Base-by-base conservation (phyloP, 2,329 filamentous ascomycete genomes). In the Coleophoma cylindrospora region DNA sequence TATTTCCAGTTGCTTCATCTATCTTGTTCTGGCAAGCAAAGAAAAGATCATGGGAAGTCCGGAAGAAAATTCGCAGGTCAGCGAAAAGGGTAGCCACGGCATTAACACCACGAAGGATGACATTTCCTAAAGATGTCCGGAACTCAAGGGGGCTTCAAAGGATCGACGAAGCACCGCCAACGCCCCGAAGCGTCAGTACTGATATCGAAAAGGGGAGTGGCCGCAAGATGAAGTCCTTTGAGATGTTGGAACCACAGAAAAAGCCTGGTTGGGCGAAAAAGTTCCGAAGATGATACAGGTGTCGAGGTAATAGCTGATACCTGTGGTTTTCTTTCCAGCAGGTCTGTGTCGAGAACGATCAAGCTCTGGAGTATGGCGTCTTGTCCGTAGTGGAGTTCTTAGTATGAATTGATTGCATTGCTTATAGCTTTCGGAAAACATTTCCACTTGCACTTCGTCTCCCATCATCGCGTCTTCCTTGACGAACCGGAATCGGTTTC, bases 1-100 rank as follows among this genome's bases (percentile, higher is more conserved):
- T 37, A 44, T 49, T 43, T 48, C 33, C 47, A 58, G 55, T 59
- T 49, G 55, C 52, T 19, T 59, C 52, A 43, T 38, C 57, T 87
- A 86, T 84, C 54, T 79, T 94, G 27, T 95, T 87, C 71, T 89
- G 85, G 66, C 66, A 92, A 36, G 87, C 89, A 49, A 94, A 94
- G 75, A 91, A 89, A 71, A 81, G 84, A 43, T 87, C 91, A 67
- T 94, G 89, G 89, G 87, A 84, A 57, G 74, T 94, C 57, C 81
- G 84, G 51, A 81, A 88, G 64, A 86, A 77, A 32, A 74, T 95
- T 50, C 79, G 84, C 49, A 81, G 80, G 56, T 91, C 87, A 1
- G 81, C 82, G 33, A 76, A 74, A 54, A 81, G 74, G 61, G 80
- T 86, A 27, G 79, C 77, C 40, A 77, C 74, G 4, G 82, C 76